Percentiles rank a stretch among this genome's conserved stretches.
These are phyloP conservation scores for Aspergillus floridensis DNA, from an alignment of 2,329 filamentous ascomycete species.

Conservation along the genomic window DNA sequence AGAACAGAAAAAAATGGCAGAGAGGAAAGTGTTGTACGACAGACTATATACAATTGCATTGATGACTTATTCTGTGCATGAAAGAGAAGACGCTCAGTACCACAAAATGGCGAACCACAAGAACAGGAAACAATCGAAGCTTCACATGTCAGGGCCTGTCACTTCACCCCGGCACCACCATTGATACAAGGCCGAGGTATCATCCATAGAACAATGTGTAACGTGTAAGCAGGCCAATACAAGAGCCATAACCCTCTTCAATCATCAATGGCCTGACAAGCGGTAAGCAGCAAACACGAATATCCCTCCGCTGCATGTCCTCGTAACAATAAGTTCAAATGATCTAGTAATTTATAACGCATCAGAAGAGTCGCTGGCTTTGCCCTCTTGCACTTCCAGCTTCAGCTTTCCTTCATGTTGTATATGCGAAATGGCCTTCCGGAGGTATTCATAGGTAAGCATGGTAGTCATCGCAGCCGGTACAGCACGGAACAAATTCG, in stretches of 20 bases:
- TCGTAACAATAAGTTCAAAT: background rate
- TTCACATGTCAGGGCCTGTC: slow-evolving; percentile 6
- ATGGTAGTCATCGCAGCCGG: slow-evolving; percentile 96
- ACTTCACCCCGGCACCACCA: slow-evolving; percentile 10
- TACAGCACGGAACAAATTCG: slow-evolving; percentile 94
- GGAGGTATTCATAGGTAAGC: slow-evolving; percentile 86
- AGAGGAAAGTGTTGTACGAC: background rate
- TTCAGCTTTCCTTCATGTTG: slow-evolving; percentile 52
- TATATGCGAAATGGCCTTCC: slow-evolving; percentile 52
- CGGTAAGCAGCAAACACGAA: background rate
- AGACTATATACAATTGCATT: background rate
- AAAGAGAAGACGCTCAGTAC: slow-evolving; percentile 6
- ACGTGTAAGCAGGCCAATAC: background rate
- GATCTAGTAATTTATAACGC: slow-evolving; percentile 19
- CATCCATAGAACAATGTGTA: background rate
- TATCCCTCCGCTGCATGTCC: background rate
- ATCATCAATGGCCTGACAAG: background rate
- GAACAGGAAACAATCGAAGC: slow-evolving; percentile 1
- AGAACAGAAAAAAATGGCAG: background rate
- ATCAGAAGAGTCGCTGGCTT: slow-evolving; percentile 12
- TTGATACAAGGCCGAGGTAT: background rate
- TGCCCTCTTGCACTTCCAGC: slow-evolving; percentile 22
- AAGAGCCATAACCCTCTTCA: background rate
- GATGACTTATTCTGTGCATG: background rate
- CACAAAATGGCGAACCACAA: slow-evolving; percentile 7